Conservation (phyloP, 352 stramenopile genomes). For the Thalassiosira livingstoniorum region DNA sequence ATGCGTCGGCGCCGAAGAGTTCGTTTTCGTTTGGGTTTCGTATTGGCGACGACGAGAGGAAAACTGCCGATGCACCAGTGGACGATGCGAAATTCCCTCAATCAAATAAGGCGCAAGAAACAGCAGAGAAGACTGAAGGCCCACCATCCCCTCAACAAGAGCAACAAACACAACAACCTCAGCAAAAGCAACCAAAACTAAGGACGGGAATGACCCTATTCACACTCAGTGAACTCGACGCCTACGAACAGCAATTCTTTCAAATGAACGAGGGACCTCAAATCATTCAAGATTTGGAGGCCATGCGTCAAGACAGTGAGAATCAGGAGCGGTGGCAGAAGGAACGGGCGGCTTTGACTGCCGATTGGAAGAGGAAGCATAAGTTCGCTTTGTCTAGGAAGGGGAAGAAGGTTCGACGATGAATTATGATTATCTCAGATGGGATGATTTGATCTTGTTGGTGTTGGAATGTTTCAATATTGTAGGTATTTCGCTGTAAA, state of each 20-base stretch:
- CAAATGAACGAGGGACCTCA: constrained; percentile 67
- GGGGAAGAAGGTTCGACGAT: constrained; percentile 66
- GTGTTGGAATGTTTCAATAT: no score
- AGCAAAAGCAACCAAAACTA: constrained; percentile 39
- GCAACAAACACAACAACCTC: background rate
- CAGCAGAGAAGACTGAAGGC: background rate
- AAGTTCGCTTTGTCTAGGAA: constrained; percentile 75
- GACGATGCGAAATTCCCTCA: background rate
- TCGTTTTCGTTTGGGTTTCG: constrained; percentile 75
- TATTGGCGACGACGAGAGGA: constrained; percentile 23
- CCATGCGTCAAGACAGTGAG: constrained; percentile 56
- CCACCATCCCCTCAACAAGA: background rate
- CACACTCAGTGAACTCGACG: no score
- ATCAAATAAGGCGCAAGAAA: constrained; percentile 1
- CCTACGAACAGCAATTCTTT: constrained; percentile 74
- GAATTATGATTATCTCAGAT: no score
- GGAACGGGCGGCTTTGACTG: constrained; percentile 70
- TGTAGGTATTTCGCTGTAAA: no score
- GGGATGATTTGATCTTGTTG: no score
- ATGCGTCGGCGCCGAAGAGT: background rate
- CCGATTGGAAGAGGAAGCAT: constrained; percentile 84
- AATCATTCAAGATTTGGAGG: constrained; percentile 69
- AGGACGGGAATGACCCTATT: constrained; percentile 54
- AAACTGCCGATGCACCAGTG: background rate
- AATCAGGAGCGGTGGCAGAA: constrained; percentile 70